These are phyloP conservation scores for Kandelia obovata DNA, from an alignment of 345 rosid species.

Conservation along the genomic window DNA sequence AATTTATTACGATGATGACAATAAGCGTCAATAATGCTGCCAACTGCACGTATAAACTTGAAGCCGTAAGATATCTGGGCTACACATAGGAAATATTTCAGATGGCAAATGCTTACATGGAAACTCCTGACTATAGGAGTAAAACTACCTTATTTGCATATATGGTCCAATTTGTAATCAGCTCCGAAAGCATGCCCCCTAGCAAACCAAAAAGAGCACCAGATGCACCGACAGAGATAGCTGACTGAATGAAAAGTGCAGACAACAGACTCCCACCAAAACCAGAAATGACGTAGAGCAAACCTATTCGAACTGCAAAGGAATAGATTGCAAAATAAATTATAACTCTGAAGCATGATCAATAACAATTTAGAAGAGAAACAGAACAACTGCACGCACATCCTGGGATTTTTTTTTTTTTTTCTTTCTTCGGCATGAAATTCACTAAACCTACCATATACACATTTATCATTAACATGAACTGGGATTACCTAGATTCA, in stretches of 20 bases:
- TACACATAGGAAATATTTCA: background rate
- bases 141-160: constrained; percentile 68
- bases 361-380: no score
- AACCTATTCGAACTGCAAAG: constrained; percentile 60
- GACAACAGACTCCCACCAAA: constrained; percentile 93
- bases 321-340: background rate
- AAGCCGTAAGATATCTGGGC: background rate
- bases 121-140: background rate
- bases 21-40: constrained; percentile 68
- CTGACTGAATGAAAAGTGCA: constrained; percentile 73
- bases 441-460: no score
- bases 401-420: no score
- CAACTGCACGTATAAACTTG: constrained; percentile 33
- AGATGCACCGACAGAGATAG: constrained; percentile 93
- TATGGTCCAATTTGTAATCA: constrained; percentile 91
- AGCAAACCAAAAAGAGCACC: constrained; percentile 95
- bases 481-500: no score
- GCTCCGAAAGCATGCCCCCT: constrained; percentile 94
- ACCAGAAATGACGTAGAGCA: constrained; percentile 82
- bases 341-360: no score
- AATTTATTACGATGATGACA: constrained; percentile 65
- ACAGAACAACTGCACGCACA: no score
- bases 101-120: background rate
- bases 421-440: no score
- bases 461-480: no score